Percentiles rank a stretch among this genome's conserved stretches.
phyloP scores from a whole-genome alignment of 805 yeast genomes.

The Saccharomycopsis schoenii region DNA sequence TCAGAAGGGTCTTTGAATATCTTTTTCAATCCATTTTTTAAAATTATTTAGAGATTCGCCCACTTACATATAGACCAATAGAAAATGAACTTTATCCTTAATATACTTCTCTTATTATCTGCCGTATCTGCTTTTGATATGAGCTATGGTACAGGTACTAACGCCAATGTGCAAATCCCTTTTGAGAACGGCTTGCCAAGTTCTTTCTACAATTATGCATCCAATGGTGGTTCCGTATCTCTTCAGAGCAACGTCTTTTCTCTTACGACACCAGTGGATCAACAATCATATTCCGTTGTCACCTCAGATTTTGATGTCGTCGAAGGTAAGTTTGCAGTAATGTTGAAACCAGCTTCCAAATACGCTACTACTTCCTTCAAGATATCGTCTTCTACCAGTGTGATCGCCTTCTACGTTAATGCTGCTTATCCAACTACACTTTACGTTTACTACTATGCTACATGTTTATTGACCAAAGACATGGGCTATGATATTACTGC shows the following conservation, averaged over 20 bases:
- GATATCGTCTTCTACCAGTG: slow-evolving; percentile 11
- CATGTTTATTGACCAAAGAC: background rate
- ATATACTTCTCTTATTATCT: background rate
- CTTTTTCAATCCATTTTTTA: background rate
- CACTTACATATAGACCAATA: no score
- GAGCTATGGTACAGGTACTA: background rate
- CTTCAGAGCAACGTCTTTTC: background rate
- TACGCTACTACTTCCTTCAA: slow-evolving; percentile 14
- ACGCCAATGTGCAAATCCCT: background rate
- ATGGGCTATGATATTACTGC: slow-evolving; percentile 7
- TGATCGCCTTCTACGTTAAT: slow-evolving; percentile 7
- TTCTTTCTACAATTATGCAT: background rate
- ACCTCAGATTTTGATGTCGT: slow-evolving; percentile 10
- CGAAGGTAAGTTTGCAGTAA: slow-evolving; percentile 7
- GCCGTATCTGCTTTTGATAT: background rate
- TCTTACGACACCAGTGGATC: background rate
- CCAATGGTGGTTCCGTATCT: background rate
- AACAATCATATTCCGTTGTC: background rate
- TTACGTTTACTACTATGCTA: background rate
- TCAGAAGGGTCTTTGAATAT: background rate
- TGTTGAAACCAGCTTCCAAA: slow-evolving; percentile 4
- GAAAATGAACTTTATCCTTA: background rate
- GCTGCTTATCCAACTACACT: slow-evolving; percentile 6
- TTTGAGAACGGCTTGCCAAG: background rate
- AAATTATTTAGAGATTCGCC: background rate